phyloP scores from a whole-genome alignment of 805 yeast genomes.

The Millerozyma miso region DNA sequence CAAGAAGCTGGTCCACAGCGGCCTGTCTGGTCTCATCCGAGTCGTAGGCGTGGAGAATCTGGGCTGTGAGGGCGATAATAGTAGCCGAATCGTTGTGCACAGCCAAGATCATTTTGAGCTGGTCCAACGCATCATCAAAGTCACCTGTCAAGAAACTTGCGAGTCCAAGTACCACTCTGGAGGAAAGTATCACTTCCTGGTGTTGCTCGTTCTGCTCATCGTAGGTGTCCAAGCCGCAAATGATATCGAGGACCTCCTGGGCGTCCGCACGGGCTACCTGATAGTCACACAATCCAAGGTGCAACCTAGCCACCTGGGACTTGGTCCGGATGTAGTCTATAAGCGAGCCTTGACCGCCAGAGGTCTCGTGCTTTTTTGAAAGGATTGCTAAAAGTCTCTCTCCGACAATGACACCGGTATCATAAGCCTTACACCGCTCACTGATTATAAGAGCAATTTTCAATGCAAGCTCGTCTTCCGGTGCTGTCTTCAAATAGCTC shows the following conservation, averaged over 20 bases:
- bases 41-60: slow-evolving; percentile 73
- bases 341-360: slow-evolving; percentile 46
- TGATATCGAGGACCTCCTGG: slow-evolving; percentile 48
- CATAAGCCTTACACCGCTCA: slow-evolving; percentile 69
- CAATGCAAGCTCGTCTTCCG: slow-evolving; percentile 55
- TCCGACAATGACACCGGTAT: slow-evolving; percentile 48
- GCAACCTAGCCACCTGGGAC: slow-evolving; percentile 67
- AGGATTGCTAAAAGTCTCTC: slow-evolving; percentile 42
- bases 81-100: slow-evolving; percentile 54
- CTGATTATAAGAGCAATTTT: slow-evolving; percentile 50
- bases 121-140: slow-evolving; percentile 61
- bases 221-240: slow-evolving; percentile 24
- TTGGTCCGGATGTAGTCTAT: slow-evolving; percentile 55
- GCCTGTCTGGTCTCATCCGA: slow-evolving; percentile 74
- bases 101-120: slow-evolving; percentile 58
- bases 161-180: slow-evolving; percentile 68
- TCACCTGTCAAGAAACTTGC: slow-evolving; percentile 59
- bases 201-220: neutral
- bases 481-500: slow-evolving; percentile 58
- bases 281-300: slow-evolving; percentile 56
- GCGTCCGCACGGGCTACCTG: slow-evolving; percentile 59
- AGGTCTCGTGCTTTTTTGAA: slow-evolving; percentile 53
- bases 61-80: slow-evolving; percentile 70
- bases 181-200: slow-evolving; percentile 40
- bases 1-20: slow-evolving; percentile 78